Percentiles rank a stretch among this genome's conserved stretches.
phyloP scores from a whole-genome alignment of 1,139 yeast species.

The Blastobotrys niveus region DNA sequence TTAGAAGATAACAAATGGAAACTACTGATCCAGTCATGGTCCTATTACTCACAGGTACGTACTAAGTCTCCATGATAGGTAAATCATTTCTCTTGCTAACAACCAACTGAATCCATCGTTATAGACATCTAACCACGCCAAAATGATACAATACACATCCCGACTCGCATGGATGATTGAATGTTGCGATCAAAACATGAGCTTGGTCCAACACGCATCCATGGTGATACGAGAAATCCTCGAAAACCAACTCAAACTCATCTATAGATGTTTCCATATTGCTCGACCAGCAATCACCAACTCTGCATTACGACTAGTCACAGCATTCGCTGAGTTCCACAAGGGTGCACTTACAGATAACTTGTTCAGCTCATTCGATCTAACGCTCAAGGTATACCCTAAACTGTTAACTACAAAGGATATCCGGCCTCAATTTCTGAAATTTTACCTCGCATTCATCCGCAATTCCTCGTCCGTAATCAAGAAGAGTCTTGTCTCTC shows the following conservation, averaged over 20 bases:
- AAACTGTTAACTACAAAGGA: conserved; percentile 47
- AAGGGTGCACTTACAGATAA: conserved; percentile 50
- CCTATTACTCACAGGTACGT: conserved; percentile 52
- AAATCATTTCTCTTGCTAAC: too few species aligned
- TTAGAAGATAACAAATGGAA: conserved; percentile 7
- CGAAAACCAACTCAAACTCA: conserved; percentile 50
- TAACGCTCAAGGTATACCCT: conserved; percentile 55
- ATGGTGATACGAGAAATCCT: conserved; percentile 48
- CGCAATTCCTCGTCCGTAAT: conserved; percentile 45
- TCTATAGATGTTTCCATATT: conserved; percentile 64
- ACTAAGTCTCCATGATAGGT: neutral
- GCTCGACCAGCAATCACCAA: conserved; percentile 55
- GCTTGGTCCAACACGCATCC: conserved; percentile 28
- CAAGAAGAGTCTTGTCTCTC: conserved; percentile 57
- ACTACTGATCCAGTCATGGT: conserved; percentile 51
- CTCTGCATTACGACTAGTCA: conserved; percentile 54
- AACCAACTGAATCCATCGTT: neutral
- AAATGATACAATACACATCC: conserved; percentile 12
- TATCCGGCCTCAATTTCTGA: conserved; percentile 53
- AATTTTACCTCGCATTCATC: conserved; percentile 55
- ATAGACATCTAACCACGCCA: conserved; percentile 19
- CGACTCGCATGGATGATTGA: conserved; percentile 19
- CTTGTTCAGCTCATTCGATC: conserved; percentile 61
- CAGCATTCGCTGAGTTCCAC: conserved; percentile 46
- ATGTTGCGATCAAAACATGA: conserved; percentile 18